phyloP scores from a whole-genome alignment of 2,329 filamentous ascomycete genomes.

The Colletotrichum sublineola region DNA sequence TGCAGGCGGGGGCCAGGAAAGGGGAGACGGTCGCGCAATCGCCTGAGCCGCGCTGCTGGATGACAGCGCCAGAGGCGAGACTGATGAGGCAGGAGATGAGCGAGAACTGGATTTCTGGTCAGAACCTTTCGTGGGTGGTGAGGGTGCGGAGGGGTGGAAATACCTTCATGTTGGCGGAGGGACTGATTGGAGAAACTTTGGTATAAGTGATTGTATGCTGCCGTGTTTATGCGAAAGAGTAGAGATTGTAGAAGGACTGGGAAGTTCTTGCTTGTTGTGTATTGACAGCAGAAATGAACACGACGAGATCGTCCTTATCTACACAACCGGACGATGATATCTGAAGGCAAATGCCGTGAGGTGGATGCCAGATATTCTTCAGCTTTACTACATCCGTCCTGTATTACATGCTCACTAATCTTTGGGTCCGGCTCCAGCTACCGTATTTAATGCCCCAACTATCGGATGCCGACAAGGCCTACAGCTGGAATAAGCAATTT shows the following conservation, averaged over 20 bases:
- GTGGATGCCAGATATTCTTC: too few species aligned
- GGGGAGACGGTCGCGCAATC: background rate
- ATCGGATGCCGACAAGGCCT: background rate
- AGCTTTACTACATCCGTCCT: background rate
- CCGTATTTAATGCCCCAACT: background rate
- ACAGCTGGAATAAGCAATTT: background rate
- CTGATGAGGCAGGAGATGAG: background rate
- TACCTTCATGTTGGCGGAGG: background rate
- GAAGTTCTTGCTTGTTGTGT: background rate
- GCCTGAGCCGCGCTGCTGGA: background rate
- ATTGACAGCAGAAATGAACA: background rate
- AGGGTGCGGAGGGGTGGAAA: background rate
- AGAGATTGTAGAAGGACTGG: background rate
- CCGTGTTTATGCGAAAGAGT: background rate
- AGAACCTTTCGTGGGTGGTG: background rate
- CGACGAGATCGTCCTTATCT: background rate
- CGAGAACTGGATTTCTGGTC: background rate
- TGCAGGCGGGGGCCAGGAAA: background rate
- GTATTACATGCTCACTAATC: background rate
- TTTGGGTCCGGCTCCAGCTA: background rate
- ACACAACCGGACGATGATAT: background rate
- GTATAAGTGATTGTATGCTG: background rate
- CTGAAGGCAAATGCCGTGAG: background rate
- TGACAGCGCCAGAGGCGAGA: background rate
- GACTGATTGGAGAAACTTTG: background rate